phyloP scores from a whole-genome alignment of 1,139 yeast species.

The Entelexis paramagnoliae region DNA sequence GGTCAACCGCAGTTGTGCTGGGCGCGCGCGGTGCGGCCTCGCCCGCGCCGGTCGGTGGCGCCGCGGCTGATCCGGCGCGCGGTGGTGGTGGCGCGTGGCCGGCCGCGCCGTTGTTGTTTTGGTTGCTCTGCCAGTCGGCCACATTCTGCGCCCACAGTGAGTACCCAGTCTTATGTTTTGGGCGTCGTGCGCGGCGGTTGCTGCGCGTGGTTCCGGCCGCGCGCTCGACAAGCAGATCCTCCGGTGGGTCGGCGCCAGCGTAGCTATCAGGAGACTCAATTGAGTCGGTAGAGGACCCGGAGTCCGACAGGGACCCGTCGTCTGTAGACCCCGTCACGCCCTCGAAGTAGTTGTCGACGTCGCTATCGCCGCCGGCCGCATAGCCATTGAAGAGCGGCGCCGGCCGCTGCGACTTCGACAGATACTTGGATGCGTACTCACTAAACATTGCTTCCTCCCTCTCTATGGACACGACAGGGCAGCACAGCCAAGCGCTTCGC shows the following conservation, averaged over 20 bases:
- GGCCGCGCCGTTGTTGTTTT: not conserved
- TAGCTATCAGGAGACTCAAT: conserved; percentile 9
- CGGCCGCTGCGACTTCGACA: conserved; percentile 31
- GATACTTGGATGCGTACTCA: conserved; percentile 33
- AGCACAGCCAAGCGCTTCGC: not conserved
- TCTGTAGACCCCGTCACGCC: conserved; percentile 19
- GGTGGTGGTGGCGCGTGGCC: not conserved
- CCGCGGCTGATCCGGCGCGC: not conserved
- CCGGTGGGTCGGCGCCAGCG: conserved; percentile 21
- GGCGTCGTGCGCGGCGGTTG: conserved; percentile 6
- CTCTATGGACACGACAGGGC: not conserved
- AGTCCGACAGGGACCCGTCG: conserved; percentile 7
- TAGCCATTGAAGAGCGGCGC: conserved; percentile 25
- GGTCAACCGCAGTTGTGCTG: not conserved
- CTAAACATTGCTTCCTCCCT: conserved; percentile 24
- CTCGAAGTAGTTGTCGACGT: conserved; percentile 23
- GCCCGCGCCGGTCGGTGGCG: not conserved
- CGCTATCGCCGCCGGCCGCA: conserved; percentile 26
- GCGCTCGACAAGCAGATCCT: conserved; percentile 23
- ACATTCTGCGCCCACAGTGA: conserved; percentile 16
- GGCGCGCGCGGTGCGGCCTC: not conserved
- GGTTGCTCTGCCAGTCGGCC: conserved; percentile 7
- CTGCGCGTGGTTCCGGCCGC: conserved; percentile 5
- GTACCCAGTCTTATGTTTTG: conserved; percentile 10
- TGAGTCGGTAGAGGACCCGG: conserved; percentile 12